Evolutionary conservation across 768 basidiomycete species (phyloP), one percentile per base, ranked within the genome.

Genomic region (Pleurotus djamor): DNA sequence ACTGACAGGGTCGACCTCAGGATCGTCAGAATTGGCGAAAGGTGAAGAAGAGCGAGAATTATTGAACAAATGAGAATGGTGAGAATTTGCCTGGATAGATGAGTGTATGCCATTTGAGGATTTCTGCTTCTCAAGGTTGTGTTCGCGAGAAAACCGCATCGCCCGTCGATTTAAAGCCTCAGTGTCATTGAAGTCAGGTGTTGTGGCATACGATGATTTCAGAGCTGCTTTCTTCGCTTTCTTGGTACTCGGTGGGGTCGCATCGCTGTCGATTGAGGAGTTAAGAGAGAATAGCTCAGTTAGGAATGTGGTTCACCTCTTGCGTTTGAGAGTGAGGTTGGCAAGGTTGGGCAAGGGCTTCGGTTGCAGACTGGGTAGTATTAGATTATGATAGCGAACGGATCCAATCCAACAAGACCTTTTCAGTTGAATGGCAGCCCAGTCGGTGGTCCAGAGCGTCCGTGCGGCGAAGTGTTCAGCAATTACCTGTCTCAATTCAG

Each of bases 401-500:
- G 38, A 65, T 61, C 35, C 28, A 12, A 37, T 41, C 47, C 48
- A 37, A 59, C 32, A 43, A 41, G 67, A 95, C 96, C 90, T 91
- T 79, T 92, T 82, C 58, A 99, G 79, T 74, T 96, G 91, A 36
- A 95, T 83, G 35, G 83, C 88, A 8, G 82, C 76, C 97, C 97
- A 99, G 72, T 98, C 94, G 59, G 91, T 96, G n/a, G 92, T 91
- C 85, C 92, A 90, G 28, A 98, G 80, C 1, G 89, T 83, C 70
- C 91, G 87, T 68, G 86, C 81, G 62, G 86, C 81, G 76, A 93
- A 96, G 74, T 94, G 88, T 65, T 94, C 86, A 84, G 91, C 89
- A 74, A 99, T 97, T 83, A 94, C 91, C 87, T 92, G 84, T 85
- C 94, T 95, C 70, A 99, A 77, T 80, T 99, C 97, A 61, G 89